These are phyloP conservation scores for Drechslerella coelobrocha DNA, from an alignment of 2,329 filamentous ascomycete species.

Conservation along the genomic window DNA sequence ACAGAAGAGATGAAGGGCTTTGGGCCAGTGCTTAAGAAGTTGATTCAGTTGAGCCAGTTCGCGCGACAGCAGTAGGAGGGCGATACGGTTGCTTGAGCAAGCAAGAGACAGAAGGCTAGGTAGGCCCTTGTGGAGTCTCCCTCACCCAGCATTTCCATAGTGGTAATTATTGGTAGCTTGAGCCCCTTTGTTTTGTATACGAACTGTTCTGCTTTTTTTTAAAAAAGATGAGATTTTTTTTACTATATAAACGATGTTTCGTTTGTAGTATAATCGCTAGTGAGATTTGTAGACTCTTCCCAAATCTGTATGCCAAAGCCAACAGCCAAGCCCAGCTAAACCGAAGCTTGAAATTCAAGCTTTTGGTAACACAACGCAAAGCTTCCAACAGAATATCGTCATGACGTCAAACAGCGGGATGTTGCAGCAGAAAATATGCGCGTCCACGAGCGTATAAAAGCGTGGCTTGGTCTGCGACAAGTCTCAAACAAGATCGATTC, in stretches of 20 bases:
- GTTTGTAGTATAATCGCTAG: too few relatives aligned
- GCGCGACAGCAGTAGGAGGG: constrained; percentile 7
- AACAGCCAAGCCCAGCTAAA: too few relatives aligned
- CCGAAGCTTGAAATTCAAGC: too few relatives aligned
- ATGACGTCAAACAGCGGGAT: neutral
- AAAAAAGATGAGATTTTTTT: constrained; percentile 16
- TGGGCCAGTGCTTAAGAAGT: constrained; percentile 33
- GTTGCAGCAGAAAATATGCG: neutral
- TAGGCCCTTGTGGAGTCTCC: neutral
- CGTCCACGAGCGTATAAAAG: neutral
- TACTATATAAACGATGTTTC: neutral
- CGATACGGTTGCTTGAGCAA: neutral
- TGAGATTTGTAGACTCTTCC: too few relatives aligned
- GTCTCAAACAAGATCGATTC: too few relatives aligned
- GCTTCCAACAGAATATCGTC: constrained; percentile 13
- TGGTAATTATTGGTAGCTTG: constrained; percentile 26
- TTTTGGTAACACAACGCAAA: constrained; percentile 5
- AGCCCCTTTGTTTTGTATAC: constrained; percentile 20
- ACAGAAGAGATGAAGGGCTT: constrained; percentile 18
- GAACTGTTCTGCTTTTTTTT: constrained; percentile 7
- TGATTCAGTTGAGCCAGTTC: constrained; percentile 42
- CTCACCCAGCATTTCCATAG: neutral
- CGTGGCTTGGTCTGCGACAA: neutral
- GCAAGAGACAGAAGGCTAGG: neutral
- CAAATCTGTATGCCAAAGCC: too few relatives aligned